A percentile compares a stretch with the other conserved stretches of the same genome.
phyloP scores from a whole-genome alignment of 1,284 basidiomycete genomes.

The Melampsora americana region DNA sequence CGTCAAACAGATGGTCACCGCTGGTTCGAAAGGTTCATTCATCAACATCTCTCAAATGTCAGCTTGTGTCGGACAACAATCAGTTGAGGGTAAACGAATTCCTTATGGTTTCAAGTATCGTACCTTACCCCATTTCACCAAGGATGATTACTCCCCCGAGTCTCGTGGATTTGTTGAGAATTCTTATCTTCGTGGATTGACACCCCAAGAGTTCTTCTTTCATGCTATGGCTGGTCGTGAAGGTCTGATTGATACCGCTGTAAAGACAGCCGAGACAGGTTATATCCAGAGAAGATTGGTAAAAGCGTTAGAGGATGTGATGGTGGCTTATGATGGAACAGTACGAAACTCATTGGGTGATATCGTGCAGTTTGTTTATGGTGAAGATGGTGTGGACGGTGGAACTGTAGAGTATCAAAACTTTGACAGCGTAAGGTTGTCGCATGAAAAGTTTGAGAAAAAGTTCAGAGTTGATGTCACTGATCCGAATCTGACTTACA shows the following conservation, averaged over 20 bases:
- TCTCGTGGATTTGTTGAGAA: constrained; percentile 99
- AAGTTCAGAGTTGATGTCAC: constrained; percentile 91
- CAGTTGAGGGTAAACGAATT: constrained; percentile 95
- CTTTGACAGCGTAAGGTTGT: constrained; percentile 81
- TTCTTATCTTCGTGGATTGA: constrained; percentile 95
- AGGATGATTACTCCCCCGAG: constrained; percentile 98
- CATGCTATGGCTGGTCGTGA: constrained; percentile 99
- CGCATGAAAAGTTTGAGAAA: constrained; percentile 78
- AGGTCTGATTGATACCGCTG: constrained; percentile 97
- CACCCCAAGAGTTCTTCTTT: constrained; percentile 99
- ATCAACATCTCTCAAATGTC: constrained; percentile 99
- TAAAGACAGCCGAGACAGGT: constrained; percentile 99
- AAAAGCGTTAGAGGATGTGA: constrained; percentile 95
- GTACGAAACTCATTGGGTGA: constrained; percentile 95
- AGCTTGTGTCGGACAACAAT: constrained; percentile 97
- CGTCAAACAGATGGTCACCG: constrained; percentile 99
- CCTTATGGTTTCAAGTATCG: constrained; percentile 98
- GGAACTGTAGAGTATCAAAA: constrained; percentile 94
- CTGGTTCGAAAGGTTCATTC: constrained; percentile 91
- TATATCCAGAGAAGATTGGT: constrained; percentile 98
- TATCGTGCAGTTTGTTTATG: constrained; percentile 93
- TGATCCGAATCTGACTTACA: constrained; percentile 60
- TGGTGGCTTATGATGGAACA: constrained; percentile 96
- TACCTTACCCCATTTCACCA: constrained; percentile 92
- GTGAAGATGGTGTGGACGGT: constrained; percentile 98